Evolutionary conservation across 1,284 basidiomycete species (phyloP).

Genomic region (Sparassis latifolia): DNA sequence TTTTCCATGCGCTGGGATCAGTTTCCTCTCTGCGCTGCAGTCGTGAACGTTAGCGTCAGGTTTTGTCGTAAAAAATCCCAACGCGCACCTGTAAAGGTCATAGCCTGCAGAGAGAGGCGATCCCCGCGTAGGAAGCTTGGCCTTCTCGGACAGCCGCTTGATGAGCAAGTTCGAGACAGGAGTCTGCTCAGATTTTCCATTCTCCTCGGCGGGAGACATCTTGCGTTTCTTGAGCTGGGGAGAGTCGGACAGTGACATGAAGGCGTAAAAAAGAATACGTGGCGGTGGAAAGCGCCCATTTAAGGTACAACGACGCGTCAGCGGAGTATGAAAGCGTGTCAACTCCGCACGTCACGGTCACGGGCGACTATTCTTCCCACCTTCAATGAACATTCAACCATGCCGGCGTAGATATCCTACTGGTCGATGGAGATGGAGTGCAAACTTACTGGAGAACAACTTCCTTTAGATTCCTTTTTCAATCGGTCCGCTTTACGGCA

Average conservation of each 20-base stretch:
- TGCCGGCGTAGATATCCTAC: too few relatives aligned
- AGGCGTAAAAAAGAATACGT: conserved; percentile 3
- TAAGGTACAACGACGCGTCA: conserved; percentile 9
- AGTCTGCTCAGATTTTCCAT: conserved; percentile 23
- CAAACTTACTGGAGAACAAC: conserved; percentile 13
- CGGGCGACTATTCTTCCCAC: neutral
- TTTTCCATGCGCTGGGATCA: conserved; percentile 81
- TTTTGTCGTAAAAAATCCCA: neutral
- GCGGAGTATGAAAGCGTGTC: conserved; percentile 20
- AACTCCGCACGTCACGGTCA: conserved; percentile 15
- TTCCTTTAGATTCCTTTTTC: conserved; percentile 17
- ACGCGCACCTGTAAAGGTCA: conserved; percentile 87
- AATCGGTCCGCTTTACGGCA: conserved; percentile 1
- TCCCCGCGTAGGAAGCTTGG: conserved; percentile 83
- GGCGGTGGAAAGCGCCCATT: conserved; percentile 5
- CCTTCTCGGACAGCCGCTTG: conserved; percentile 80
- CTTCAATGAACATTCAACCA: neutral
- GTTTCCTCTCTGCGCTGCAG: conserved; percentile 68
- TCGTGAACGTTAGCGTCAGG: neutral
- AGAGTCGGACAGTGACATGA: conserved; percentile 1
- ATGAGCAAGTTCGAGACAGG: conserved; percentile 64
- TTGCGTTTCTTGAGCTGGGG: conserved; percentile 48
- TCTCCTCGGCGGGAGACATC: conserved; percentile 33
- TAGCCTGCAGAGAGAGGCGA: conserved; percentile 87
- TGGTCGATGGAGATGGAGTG: conserved; percentile 10